These are phyloP conservation scores for Pichia sp. DNA, from an alignment of 1,139 yeast genomes.

Conservation along the genomic window DNA sequence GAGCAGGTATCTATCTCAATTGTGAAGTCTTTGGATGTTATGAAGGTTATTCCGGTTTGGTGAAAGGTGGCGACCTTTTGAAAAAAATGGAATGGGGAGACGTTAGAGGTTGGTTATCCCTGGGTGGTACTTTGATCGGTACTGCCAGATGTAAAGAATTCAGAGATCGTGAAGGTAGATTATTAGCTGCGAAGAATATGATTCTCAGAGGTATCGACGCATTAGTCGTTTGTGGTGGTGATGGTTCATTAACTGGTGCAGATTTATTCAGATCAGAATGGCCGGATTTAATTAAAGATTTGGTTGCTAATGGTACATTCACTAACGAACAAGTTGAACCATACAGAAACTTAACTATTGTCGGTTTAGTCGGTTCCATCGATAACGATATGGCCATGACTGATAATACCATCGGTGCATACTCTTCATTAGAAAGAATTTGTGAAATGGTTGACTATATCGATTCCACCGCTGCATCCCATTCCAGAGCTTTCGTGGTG, in stretches of 20 bases:
- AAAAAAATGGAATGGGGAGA: slow-evolving; percentile 87
- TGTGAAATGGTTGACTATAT: slow-evolving; percentile 93
- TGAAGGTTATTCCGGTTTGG: slow-evolving; percentile 96
- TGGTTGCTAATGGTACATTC: slow-evolving; percentile 52
- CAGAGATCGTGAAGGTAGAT: slow-evolving; percentile 80
- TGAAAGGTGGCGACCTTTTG: slow-evolving; percentile 77
- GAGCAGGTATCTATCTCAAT: slow-evolving; percentile 85
- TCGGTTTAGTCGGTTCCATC: slow-evolving; percentile 95
- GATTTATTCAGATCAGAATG: slow-evolving; percentile 91
- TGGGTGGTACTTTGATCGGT: slow-evolving; percentile 96
- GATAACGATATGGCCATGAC: slow-evolving; percentile 98
- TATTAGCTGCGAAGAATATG: slow-evolving; percentile 79
- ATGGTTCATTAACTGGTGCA: slow-evolving; percentile 97
- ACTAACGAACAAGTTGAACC: slow-evolving; percentile 55
- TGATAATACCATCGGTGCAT: slow-evolving; percentile 96
- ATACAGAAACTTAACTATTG: slow-evolving; percentile 77
- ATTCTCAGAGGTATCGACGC: slow-evolving; percentile 92
- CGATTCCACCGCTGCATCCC: slow-evolving; percentile 96
- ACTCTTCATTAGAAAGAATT: slow-evolving; percentile 89
- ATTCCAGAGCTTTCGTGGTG: slow-evolving; percentile 94
- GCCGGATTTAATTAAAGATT: slow-evolving; percentile 81
- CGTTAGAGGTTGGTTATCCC: slow-evolving; percentile 86
- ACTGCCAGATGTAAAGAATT: slow-evolving; percentile 92
- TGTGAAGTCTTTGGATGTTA: slow-evolving; percentile 93
- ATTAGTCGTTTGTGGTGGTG: slow-evolving; percentile 98